phyloP scores from a whole-genome alignment of 345 rosid genomes.

The Brassica cretica region DNA sequence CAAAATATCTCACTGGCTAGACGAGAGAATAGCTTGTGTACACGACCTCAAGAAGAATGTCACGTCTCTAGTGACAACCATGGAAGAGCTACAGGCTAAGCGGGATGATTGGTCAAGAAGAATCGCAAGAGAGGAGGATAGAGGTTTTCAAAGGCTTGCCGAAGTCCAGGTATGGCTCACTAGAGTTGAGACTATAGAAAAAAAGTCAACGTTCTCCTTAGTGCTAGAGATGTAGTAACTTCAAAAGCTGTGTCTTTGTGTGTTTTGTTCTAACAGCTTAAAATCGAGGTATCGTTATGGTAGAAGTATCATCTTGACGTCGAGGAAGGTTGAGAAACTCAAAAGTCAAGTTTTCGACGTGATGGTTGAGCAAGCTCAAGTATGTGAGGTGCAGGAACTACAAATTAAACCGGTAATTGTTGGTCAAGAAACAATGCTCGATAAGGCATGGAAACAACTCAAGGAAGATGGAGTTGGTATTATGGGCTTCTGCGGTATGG shows the following conservation, averaged over 20 bases:
- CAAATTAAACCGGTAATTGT: neutral
- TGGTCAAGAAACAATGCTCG: conserved; percentile 11
- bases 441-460: conserved; percentile 6
- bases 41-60: neutral
- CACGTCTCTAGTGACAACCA: neutral
- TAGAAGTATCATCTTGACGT: neutral
- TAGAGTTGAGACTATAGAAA: neutral
- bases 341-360: neutral
- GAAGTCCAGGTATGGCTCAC: conserved; percentile 21
- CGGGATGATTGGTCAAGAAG: neutral
- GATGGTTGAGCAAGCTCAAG: neutral
- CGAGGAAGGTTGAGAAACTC: neutral
- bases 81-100: neutral
- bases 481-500: conserved; percentile 26
- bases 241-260: conserved; percentile 5
- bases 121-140: conserved; percentile 13
- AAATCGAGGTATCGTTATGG: conserved; percentile 2
- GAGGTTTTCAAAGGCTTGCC: neutral
- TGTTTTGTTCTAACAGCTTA: neutral
- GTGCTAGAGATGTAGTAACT: neutral
- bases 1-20: neutral
- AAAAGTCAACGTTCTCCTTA: neutral
- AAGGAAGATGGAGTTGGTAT: neutral
- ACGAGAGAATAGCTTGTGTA: neutral
- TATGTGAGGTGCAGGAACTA: neutral